phyloP scores from a whole-genome alignment of 306 rosid species.

The Quercus bicolor region DNA sequence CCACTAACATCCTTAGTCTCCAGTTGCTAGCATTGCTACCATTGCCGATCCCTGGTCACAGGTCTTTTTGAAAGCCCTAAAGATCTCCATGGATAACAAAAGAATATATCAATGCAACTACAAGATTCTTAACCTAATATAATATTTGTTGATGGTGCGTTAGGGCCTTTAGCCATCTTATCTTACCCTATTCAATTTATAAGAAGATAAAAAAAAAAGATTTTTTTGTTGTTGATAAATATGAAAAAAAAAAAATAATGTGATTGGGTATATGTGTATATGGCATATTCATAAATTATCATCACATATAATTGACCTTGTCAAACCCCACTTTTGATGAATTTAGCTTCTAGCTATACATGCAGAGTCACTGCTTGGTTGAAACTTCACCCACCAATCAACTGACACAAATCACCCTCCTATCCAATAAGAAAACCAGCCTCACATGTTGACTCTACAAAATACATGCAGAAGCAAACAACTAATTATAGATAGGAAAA shows the following conservation, averaged over 20 bases:
- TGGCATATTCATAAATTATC: not conserved
- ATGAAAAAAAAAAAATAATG: too few relatives aligned
- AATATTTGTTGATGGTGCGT: not conserved
- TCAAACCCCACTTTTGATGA: not conserved
- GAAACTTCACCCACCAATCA: constrained; percentile 24
- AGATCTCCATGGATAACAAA: too few relatives aligned
- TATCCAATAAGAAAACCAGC: constrained; percentile 16
- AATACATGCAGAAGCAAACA: constrained; percentile 37
- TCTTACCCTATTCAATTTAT: not conserved
- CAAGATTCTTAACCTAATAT: not conserved
- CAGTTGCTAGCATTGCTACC: too few relatives aligned
- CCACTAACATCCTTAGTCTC: too few relatives aligned
- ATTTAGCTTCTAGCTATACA: constrained; percentile 5
- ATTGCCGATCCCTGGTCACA: too few relatives aligned
- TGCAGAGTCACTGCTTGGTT: constrained; percentile 2
- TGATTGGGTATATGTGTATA: not conserved
- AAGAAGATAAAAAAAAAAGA: not conserved
- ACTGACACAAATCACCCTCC: constrained; percentile 7
- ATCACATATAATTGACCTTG: not conserved
- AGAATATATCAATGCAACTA: not conserved
- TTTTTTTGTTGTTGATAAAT: too few relatives aligned
- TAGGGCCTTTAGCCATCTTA: not conserved
- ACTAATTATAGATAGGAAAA: not conserved
- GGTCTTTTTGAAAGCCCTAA: too few relatives aligned
- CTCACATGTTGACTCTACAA: constrained; percentile 23